These are phyloP conservation scores for Beauveria pseudobassiana DNA, from an alignment of 2,329 filamentous ascomycete species.

Conservation along the genomic window DNA sequence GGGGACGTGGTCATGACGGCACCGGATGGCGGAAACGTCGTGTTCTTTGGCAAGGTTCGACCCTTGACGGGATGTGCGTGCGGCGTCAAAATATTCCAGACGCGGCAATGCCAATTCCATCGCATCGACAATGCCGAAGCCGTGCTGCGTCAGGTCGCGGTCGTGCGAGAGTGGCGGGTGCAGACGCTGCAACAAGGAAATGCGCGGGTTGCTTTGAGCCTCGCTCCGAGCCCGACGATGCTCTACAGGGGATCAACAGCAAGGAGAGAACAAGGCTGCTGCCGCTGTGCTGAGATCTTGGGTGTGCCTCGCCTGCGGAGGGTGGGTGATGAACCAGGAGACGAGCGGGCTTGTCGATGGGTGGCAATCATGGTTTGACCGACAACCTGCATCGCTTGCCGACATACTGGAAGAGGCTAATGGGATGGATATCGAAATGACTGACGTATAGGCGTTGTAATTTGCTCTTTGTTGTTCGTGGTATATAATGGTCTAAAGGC, in stretches of 20 bases:
- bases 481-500: neutral
- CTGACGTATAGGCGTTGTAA: neutral
- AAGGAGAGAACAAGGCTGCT: too few relatives aligned
- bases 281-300: slow-evolving; percentile 17
- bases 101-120: slow-evolving; percentile 28
- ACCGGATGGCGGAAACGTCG: neutral
- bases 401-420: neutral
- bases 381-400: neutral
- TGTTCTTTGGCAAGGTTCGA: slow-evolving; percentile 5
- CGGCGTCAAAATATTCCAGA: slow-evolving; percentile 25
- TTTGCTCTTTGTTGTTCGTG: neutral
- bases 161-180: slow-evolving; percentile 22
- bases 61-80: slow-evolving; percentile 31
- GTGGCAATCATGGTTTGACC: slow-evolving; percentile 14
- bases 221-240: too few relatives aligned
- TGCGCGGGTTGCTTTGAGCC: slow-evolving; percentile 26
- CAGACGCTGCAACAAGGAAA: slow-evolving; percentile 15
- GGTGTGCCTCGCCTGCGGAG: slow-evolving; percentile 27
- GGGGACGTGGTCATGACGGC: neutral
- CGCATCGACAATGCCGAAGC: slow-evolving; percentile 22
- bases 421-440: neutral
- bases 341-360: slow-evolving; percentile 15
- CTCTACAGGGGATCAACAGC: neutral
- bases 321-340: slow-evolving; percentile 23
- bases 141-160: slow-evolving; percentile 16